A percentile compares a stretch with the other conserved stretches of the same genome.
Conservation (phyloP, 192 early-diverging fungal species). For the Linnemannia hyalina region DNA sequence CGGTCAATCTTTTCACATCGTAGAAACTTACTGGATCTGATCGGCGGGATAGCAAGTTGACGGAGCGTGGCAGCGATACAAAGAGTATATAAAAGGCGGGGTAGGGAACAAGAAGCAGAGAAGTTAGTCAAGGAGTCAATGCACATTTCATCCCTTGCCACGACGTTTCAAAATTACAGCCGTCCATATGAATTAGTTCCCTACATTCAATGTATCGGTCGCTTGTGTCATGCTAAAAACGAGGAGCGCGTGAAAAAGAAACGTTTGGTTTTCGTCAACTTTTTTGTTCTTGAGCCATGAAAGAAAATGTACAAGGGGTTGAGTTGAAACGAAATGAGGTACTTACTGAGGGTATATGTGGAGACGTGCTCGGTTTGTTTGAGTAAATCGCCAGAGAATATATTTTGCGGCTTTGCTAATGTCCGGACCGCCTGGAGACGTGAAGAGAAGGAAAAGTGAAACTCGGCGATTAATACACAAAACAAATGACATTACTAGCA, state of each 20-base stretch:
- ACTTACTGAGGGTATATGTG: constrained; percentile 85
- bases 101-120: neutral
- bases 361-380: constrained; percentile 77
- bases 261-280: neutral
- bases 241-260: constrained; percentile 8
- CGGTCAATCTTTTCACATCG: neutral
- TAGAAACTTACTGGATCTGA: constrained; percentile 21
- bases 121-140: constrained; percentile 11
- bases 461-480: neutral
- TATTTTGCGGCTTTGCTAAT: constrained; percentile 88
- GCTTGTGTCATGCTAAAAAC: constrained; percentile 83
- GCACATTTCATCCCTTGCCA: neutral
- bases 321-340: neutral
- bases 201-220: constrained; percentile 89
- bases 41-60: neutral
- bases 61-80: neutral
- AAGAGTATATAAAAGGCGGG: neutral
- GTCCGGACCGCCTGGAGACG: constrained; percentile 61
- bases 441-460: neutral
- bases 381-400: constrained; percentile 90
- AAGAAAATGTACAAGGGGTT: neutral
- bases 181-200: neutral
- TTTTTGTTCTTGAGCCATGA: neutral
- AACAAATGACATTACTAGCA: neutral
- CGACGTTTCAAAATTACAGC: neutral